Percentiles rank a stretch among this genome's conserved stretches.
Conservation (phyloP, 176 grass and related monocot genomes). For the Oryza brachyantha region DNA sequence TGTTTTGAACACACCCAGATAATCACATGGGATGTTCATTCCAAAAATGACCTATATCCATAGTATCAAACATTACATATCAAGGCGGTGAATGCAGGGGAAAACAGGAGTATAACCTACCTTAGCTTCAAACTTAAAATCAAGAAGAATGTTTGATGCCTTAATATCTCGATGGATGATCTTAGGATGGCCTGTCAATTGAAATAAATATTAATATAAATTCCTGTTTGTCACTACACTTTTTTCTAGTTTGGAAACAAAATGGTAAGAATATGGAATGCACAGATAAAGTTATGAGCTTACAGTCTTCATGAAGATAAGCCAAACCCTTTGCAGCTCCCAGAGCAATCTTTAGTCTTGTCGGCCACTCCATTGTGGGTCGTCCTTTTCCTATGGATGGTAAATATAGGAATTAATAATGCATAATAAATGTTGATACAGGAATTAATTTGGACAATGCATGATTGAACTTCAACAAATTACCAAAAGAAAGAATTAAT, state of each 20-base stretch:
- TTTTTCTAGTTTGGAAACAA: not conserved
- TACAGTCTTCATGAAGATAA: slow-evolving; percentile 89
- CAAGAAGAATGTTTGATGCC: slow-evolving; percentile 74
- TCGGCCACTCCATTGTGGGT: slow-evolving; percentile 64
- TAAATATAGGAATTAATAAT: slow-evolving; percentile 14
- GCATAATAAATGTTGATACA: not conserved
- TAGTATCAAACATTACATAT: not conserved
- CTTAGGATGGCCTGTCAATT: slow-evolving; percentile 66
- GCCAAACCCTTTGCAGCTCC: slow-evolving; percentile 85
- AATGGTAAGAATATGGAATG: not conserved
- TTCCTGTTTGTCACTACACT: not conserved
- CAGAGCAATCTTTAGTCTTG: slow-evolving; percentile 76
- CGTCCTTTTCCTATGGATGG: slow-evolving; percentile 43
- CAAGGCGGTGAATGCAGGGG: not conserved
- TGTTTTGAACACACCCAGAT: not conserved
- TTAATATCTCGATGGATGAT: slow-evolving; percentile 89
- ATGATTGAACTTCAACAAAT: not conserved
- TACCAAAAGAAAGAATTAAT: not conserved
- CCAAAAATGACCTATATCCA: not conserved
- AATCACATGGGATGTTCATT: slow-evolving; percentile 12
- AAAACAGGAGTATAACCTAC: slow-evolving; percentile 29
- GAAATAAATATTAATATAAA: slow-evolving; percentile 9
- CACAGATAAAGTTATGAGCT: slow-evolving; percentile 50
- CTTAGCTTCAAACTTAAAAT: slow-evolving; percentile 75
- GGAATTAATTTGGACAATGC: slow-evolving; percentile 12